Base-by-base conservation (phyloP, 2,329 filamentous ascomycete genomes). In the Pseudocercospora fuligena region DNA sequence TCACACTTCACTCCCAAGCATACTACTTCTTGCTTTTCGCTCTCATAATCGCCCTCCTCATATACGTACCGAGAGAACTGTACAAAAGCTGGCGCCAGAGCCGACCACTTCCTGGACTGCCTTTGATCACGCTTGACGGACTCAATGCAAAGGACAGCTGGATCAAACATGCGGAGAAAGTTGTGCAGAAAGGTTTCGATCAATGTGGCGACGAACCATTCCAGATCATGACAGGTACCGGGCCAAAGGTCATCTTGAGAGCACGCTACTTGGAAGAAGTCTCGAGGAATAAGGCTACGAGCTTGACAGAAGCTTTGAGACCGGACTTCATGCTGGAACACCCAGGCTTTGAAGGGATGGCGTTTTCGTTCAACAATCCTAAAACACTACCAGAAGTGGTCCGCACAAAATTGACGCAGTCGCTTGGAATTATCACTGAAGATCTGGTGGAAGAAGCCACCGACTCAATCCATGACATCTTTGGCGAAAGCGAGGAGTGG, bases 401-500 rank as follows among this genome's bases (percentile, higher is more conserved):
- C 14, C n/a, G 21, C 2, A 51, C n/a, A 7, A 73, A 73, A 40
- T 62, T 75, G 11, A 75, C 72, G 2, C 73, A 73, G 40, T 70
- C 70, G 12, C 64, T 75, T 27, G 66, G 64, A 47, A 63, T 73
- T 19, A 47, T 75, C 19, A 73, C 70, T 14, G 66, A 70, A 36
- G 72, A 73, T 53, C 65, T 74, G 9, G 67, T 72, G 16, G 69
- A 73, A n/a, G 73, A 75, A 61, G 68, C 69, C n/a, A 65, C 61
- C 4, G 47, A 64, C 9, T 58, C 69, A 16, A 63, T 71, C 7
- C 68, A 66, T 11, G 66, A 72, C 29, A 63, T 70, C 54, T 68
- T 72, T 33, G 72, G 72, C 51, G 67, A 73, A 21, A 49, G 63
- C 53, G 14, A 25, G 9, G 64, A 74, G 19, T 75, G 71, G 72